Base-by-base conservation (phyloP, 306 rosid genomes). In the Vigna unguiculata region DNA sequence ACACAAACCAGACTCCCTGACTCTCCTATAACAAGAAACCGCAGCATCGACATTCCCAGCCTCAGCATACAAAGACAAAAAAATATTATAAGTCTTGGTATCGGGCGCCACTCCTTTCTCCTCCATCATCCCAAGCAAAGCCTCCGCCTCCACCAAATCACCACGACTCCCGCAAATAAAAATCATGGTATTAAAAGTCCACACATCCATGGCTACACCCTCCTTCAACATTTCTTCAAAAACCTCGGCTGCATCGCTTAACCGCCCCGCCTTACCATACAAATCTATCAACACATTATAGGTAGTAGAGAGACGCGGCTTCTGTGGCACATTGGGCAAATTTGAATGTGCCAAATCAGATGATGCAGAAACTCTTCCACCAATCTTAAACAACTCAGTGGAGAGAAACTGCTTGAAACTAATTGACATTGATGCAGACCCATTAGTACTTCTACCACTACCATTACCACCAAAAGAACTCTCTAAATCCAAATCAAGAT, bases 131-230 rank as follows among this genome's bases (percentile, higher is more conserved):
- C 25, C 71, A 20, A 92, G 93, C 93, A 92, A 83, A 70, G 89
- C 74, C 81, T 92, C 96, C 0, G 97, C 99, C 86, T 95, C 97
- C 13, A 41, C 69, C 80, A 95, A 69, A 85, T 92, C 80, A 15
- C 99, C 97, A 75, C 81, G 88, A 52, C 88, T 95, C 72, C 97
- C 99, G 82, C 91, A 92, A 81, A 91, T 80, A 78, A 55, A 88
- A 43, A 95, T 95, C 90, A 95, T 90, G 28, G 96, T 90, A 57
- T 95, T 95, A 82, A 90, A 95, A 80, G 99, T 95, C 45, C 84
- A 86, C 2, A 83, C 78, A 84, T 90, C 97, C 92, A 89, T 63
- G 38, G 90, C 82, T 77, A 92, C 91, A 30, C 97, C 99, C 43
- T 91, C 86, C 64, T 86, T 88, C 82, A 90, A 59, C 99, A 95